Base-by-base conservation (phyloP, 1,284 basidiomycete species). In the Moniliella sp. region DNA sequence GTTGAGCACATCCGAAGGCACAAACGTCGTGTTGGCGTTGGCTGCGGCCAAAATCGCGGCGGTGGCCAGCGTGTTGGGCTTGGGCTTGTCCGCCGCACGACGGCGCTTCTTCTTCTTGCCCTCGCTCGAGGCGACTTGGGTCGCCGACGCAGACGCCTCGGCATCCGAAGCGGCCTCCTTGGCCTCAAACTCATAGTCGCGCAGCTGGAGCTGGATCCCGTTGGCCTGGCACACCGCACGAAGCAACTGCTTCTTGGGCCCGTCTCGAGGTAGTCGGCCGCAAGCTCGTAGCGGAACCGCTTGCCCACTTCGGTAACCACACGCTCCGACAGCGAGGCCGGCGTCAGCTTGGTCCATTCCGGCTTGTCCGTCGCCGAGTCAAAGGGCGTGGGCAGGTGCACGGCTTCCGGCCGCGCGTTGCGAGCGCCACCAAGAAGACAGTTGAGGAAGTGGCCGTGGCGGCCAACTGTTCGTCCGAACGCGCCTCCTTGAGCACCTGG, bases 391-490 rank as follows among this genome's bases (percentile, higher is more conserved):
- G 27, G 27, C 12, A 29, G 16, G 13, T 35, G 41, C 4, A 33
- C 40, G 10, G 67, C 61, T 27, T 56, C 46, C 8, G 68, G 67
- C 5, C 50, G 44, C 11, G 64, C 30, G 48, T 67, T 64, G 39
- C 62, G 31, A 4, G 48, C 48, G 5, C 61, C 45, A 30, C 69
- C 68, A n/a, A 71, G 47, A 4, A 71, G 61, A 43, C 68, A 70
- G 62, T 71, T 71, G 56, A 69, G 62, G 63, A 70, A 69, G 60
- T 71, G 69, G 10, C 69, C 64, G 34, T 56, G 37, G 46, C 47
- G 4, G 47, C 38, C 11, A 46, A 36, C 15, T 39, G 35, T 26
- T 48, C 35, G 18, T 39, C 36, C 18, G 39, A 37, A 15, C 37
- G 37, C 17, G 43, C 37, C 21, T 40, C 36, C 15, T 43, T 39